These are phyloP conservation scores for Medicago lupulina DNA, from an alignment of 306 rosid species.

Conservation along the genomic window DNA sequence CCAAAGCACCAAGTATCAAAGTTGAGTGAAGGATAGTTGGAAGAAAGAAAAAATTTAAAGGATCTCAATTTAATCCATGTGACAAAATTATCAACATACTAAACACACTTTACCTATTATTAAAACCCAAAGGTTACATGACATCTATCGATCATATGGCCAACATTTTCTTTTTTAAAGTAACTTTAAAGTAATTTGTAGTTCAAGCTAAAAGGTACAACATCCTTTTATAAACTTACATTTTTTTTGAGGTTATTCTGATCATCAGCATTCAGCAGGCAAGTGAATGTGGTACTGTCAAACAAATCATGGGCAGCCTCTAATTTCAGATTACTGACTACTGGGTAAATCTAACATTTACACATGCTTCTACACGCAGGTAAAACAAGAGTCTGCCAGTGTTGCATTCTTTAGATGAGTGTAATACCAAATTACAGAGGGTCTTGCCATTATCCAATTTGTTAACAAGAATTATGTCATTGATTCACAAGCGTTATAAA, in stretches of 20 bases:
- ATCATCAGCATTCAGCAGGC: not conserved
- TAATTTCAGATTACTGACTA: not conserved
- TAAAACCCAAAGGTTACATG: no score
- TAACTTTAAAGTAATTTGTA: not conserved
- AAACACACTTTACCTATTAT: no score
- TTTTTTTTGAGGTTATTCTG: not conserved
- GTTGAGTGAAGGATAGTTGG: no score
- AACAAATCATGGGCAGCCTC: not conserved
- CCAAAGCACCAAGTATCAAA: not conserved
- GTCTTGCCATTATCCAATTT: constrained; percentile 22
- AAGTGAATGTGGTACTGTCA: constrained; percentile 9
- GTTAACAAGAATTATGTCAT: constrained; percentile 17
- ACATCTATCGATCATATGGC: not conserved
- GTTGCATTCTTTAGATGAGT: constrained; percentile 10
- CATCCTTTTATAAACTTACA: not conserved
- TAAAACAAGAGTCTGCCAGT: constrained; percentile 10
- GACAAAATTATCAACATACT: no score
- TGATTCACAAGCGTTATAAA: not conserved
- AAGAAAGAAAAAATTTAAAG: no score
- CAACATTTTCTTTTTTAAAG: not conserved
- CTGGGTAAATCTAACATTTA: not conserved
- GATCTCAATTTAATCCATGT: not conserved
- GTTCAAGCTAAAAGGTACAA: not conserved
- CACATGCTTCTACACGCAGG: constrained; percentile 14
- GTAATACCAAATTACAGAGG: not conserved